Evolutionary conservation across 345 rosid genomes (phyloP).

Genomic region (Gossypium anomalum): DNA sequence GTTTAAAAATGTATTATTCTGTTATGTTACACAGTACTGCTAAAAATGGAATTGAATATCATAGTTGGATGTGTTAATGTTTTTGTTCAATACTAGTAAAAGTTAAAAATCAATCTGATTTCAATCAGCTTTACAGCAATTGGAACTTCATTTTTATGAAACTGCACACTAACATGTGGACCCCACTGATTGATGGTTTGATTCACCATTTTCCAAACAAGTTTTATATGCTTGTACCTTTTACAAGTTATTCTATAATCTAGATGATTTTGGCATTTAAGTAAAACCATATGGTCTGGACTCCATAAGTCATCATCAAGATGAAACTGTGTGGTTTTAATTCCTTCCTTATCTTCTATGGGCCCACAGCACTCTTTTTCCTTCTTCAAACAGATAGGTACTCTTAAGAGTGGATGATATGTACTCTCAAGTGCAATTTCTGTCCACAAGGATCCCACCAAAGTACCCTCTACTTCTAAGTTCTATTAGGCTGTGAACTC

Average conservation of each 20-base stretch:
- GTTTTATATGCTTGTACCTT: not conserved
- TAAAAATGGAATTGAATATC: not conserved
- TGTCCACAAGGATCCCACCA: not conserved
- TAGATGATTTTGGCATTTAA: not conserved
- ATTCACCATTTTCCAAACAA: not conserved
- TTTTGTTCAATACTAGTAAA: not conserved
- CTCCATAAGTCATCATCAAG: not conserved
- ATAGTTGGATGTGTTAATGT: not conserved
- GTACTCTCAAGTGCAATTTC: not conserved
- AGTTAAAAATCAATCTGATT: not conserved
- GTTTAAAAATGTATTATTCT: not conserved
- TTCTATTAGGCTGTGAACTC: not conserved
- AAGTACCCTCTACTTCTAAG: not conserved
- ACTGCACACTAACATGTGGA: slow-evolving; percentile 1
- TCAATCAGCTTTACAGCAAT: not conserved
- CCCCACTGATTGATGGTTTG: not conserved
- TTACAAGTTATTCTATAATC: not conserved
- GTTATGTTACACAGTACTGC: not conserved
- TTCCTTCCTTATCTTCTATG: not conserved
- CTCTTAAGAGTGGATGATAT: not conserved
- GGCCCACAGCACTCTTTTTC: not conserved
- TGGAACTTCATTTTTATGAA: not conserved
- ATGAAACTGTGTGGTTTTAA: not conserved
- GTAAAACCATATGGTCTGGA: not conserved
- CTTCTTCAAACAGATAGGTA: not conserved